These are phyloP conservation scores for Pelomyxa schiedti DNA, from an alignment of 78 protist species.

Conservation along the genomic window DNA sequence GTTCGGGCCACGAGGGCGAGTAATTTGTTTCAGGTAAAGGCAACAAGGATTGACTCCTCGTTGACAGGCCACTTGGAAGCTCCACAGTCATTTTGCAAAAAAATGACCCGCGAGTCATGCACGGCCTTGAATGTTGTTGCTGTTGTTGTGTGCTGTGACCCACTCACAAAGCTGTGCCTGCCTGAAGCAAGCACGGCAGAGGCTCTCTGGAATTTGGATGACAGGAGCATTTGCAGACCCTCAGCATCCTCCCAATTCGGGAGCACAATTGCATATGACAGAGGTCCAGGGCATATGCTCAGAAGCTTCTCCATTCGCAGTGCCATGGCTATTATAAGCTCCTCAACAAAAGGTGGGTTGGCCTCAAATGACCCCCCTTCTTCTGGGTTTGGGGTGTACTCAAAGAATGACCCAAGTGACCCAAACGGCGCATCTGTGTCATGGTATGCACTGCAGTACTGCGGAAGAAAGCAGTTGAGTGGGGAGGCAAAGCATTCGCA, in stretches of 20 bases:
- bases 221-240: neutral
- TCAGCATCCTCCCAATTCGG: slow-evolving; percentile 10
- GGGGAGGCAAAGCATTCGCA: slow-evolving; percentile 34
- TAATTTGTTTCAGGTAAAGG: no score
- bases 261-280: slow-evolving; percentile 2
- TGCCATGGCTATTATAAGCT: neutral
- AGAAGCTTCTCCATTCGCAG: neutral
- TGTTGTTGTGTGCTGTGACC: neutral
- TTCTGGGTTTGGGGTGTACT: neutral
- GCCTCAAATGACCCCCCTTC: slow-evolving; percentile 41
- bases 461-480: neutral
- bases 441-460: slow-evolving; percentile 4
- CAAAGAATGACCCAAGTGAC: slow-evolving; percentile 29
- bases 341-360: slow-evolving; percentile 38
- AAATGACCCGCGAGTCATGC: neutral
- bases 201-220: neutral
- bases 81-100: slow-evolving; percentile 17
- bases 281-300: neutral
- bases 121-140: neutral
- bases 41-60: no score
- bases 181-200: neutral
- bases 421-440: slow-evolving; percentile 28
- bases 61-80: neutral
- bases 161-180: neutral
- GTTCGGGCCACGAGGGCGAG: no score